These are phyloP conservation scores for Candida corydali DNA, from an alignment of 805 yeast species.

Conservation along the genomic window DNA sequence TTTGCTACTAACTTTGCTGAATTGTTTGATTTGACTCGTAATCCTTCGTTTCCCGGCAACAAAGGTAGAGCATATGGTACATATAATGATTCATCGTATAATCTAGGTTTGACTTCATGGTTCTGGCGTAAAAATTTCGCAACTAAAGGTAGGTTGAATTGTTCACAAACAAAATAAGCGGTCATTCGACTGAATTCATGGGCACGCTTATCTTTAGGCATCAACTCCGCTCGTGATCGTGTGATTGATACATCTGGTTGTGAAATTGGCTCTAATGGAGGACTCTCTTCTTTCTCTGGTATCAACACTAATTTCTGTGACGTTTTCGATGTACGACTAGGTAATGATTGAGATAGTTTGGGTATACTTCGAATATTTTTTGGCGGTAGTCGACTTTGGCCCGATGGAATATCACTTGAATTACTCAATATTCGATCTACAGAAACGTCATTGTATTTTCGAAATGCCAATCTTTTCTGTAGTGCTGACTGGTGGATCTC, in stretches of 20 bases:
- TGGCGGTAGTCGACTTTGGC: conserved; percentile 48
- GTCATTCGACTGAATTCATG: conserved; percentile 79
- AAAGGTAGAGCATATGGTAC: conserved; percentile 86
- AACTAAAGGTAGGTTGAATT: conserved; percentile 61
- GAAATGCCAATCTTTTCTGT: conserved; percentile 23
- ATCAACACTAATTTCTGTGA: conserved; percentile 83
- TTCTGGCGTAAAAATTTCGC: conserved; percentile 59
- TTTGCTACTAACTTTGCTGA: conserved; percentile 41
- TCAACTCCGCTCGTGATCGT: conserved; percentile 49
- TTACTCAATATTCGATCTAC: conserved; percentile 75
- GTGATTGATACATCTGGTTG: conserved; percentile 26
- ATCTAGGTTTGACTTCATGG: conserved; percentile 81
- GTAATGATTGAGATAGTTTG: conserved; percentile 51
- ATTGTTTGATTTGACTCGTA: conserved; percentile 67
- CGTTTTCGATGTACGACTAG: conserved; percentile 77
- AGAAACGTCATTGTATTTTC: conserved; percentile 70
- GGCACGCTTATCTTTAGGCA: conserved; percentile 56
- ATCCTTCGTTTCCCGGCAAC: conserved; percentile 78
- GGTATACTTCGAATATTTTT: conserved; percentile 44
- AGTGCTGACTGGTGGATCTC: conserved; percentile 20
- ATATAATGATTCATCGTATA: conserved; percentile 90
- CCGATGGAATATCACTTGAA: conserved; percentile 86
- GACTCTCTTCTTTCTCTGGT: conserved; percentile 50
- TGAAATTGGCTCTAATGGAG: conserved; percentile 12
- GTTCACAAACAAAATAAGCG: conserved; percentile 87